These are phyloP conservation scores for Xylaria sp. DNA, from an alignment of 2,329 filamentous ascomycete genomes.

Conservation along the genomic window DNA sequence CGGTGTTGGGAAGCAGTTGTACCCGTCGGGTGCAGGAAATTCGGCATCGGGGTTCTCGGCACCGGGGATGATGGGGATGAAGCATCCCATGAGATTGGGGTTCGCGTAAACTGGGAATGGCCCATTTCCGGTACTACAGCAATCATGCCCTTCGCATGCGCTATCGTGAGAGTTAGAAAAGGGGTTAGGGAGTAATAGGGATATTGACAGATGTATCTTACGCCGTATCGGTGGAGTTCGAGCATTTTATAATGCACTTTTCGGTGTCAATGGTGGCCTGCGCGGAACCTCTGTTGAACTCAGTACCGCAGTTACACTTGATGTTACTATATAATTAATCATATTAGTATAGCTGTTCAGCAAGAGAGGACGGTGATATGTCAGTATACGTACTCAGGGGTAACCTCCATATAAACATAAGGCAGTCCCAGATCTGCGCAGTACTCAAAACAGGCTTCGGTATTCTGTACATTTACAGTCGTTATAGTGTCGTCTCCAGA, in stretches of 20 bases:
- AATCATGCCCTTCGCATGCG: constrained; percentile 34
- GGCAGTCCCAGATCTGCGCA: constrained; percentile 36
- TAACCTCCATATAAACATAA: constrained; percentile 25
- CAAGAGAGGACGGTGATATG: background rate
- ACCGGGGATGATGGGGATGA: constrained; percentile 48
- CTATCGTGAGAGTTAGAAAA: constrained; percentile 38
- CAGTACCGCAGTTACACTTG: constrained; percentile 30
- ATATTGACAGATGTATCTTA: background rate
- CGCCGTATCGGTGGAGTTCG: constrained; percentile 3
- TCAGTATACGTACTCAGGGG: constrained; percentile 17
- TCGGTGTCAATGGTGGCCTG: background rate
- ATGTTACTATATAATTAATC: constrained; percentile 2
- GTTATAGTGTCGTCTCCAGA: constrained; percentile 13
- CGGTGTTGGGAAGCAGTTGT: constrained; percentile 40
- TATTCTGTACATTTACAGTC: background rate
- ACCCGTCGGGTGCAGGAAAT: constrained; percentile 22
- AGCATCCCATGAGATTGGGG: constrained; percentile 60
- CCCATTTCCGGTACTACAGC: constrained; percentile 45
- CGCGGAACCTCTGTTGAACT: constrained; percentile 18
- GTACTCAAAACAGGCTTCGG: constrained; percentile 26
- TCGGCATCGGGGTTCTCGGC: constrained; percentile 17
- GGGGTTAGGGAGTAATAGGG: background rate
- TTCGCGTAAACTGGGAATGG: constrained; percentile 61
- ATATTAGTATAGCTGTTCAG: background rate
- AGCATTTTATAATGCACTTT: constrained; percentile 20